Evolutionary conservation across 2,329 filamentous ascomycete genomes (phyloP).

Genomic region (Aspergillus flavus): DNA sequence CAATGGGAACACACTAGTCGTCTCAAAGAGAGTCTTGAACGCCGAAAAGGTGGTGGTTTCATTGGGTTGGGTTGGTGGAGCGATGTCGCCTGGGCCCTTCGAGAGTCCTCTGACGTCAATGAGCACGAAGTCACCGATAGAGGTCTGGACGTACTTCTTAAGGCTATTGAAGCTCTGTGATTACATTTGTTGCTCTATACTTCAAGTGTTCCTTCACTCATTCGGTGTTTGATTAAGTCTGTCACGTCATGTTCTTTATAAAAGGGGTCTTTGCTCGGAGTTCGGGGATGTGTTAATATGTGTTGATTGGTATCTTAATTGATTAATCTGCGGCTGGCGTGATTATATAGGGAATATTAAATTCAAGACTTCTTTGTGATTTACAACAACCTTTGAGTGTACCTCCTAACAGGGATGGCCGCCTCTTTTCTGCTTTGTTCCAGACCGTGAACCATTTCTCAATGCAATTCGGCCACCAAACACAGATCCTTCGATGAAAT

Average conservation of each 20-base stretch:
- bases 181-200: neutral
- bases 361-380: neutral
- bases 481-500: too few relatives aligned
- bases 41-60: slow-evolving; percentile 75
- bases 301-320: neutral
- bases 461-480: neutral
- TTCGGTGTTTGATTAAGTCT: neutral
- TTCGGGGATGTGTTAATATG: neutral
- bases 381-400: neutral
- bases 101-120: slow-evolving; percentile 47
- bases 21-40: slow-evolving; percentile 84
- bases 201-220: neutral
- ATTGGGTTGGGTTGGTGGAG: slow-evolving; percentile 85
- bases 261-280: neutral
- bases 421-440: neutral
- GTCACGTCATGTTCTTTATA: neutral
- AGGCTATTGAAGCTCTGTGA: slow-evolving; percentile 59
- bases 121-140: slow-evolving; percentile 48
- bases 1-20: slow-evolving; percentile 96
- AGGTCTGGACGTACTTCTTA: slow-evolving; percentile 59
- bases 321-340: neutral
- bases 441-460: neutral
- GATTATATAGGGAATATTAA: neutral
- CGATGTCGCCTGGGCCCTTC: slow-evolving; percentile 78
- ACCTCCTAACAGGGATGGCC: neutral